Evolutionary conservation across 2,329 filamentous ascomycete species (phyloP).

Genomic region (Phialemonium atrogriseum): DNA sequence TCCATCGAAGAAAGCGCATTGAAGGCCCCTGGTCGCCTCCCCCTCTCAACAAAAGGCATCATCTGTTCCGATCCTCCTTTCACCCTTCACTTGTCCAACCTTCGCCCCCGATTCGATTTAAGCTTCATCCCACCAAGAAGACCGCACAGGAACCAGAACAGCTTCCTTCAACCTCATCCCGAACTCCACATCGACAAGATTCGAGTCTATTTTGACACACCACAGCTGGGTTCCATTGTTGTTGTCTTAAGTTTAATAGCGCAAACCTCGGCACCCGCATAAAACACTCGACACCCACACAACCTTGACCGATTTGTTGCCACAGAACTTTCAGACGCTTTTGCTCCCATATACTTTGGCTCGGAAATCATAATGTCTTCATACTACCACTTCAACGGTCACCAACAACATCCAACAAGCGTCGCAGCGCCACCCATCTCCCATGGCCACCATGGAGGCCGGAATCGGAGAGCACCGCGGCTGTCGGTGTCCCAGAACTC

Average conservation of each 20-base stretch:
- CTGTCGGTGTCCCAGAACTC: constrained; percentile 73
- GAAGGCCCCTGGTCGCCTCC: not conserved
- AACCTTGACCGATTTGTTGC: constrained; percentile 5
- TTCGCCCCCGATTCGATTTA: constrained; percentile 1
- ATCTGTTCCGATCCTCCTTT: constrained; percentile 1
- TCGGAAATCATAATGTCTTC: constrained; percentile 42
- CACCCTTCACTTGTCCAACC: constrained; percentile 1
- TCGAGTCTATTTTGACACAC: not conserved
- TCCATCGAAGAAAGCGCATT: not conserved
- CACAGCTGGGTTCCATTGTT: not conserved
- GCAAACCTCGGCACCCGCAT: constrained; percentile 1
- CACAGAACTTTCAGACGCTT: constrained; percentile 4
- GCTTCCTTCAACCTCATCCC: not conserved
- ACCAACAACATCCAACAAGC: constrained; percentile 50
- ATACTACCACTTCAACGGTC: constrained; percentile 55
- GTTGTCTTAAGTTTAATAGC: constrained; percentile 2
- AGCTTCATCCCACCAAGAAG: not conserved
- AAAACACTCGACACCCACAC: constrained; percentile 4
- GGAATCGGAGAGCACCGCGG: constrained; percentile 76
- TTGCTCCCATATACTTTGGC: constrained; percentile 4
- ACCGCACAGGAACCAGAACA: not conserved
- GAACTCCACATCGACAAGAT: not conserved
- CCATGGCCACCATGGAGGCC: constrained; percentile 75
- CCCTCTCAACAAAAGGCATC: constrained; percentile 3
- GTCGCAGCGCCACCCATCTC: constrained; percentile 45